Conservation (phyloP, 75 land plant genomes). For the Ceratopteris richardii region DNA sequence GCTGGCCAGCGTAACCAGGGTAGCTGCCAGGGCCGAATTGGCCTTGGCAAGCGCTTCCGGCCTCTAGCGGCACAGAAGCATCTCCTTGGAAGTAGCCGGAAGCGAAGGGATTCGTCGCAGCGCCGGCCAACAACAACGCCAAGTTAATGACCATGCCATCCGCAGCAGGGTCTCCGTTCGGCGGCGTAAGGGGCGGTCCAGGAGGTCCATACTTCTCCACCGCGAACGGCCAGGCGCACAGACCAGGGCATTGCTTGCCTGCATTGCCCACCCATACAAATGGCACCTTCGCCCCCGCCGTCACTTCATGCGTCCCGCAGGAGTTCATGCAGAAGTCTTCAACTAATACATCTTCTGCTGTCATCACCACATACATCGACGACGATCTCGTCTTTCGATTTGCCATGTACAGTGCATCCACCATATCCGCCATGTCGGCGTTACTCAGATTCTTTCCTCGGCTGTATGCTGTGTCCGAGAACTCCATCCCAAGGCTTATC, state of each 20-base stretch:
- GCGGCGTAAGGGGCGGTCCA: conserved; percentile 20
- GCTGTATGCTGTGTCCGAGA: background rate
- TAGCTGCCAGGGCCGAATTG: conserved; percentile 10
- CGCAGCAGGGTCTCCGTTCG: conserved; percentile 16
- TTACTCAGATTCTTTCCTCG: background rate
- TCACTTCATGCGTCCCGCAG: conserved; percentile 6
- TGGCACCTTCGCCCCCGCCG: background rate
- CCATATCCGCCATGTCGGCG: background rate
- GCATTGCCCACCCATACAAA: conserved; percentile 38
- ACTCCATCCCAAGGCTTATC: background rate
- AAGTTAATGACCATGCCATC: conserved; percentile 35
- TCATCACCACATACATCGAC: conserved; percentile 36
- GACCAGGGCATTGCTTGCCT: conserved; percentile 23
- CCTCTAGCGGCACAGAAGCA: conserved; percentile 7
- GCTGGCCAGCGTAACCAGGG: conserved; percentile 25
- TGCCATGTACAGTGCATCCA: too few species aligned
- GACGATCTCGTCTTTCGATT: too few species aligned
- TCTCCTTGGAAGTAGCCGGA: conserved; percentile 12
- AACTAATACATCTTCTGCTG: conserved; percentile 51
- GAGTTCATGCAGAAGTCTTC: conserved; percentile 20
- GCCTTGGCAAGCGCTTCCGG: conserved; percentile 24
- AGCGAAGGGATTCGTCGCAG: conserved; percentile 22
- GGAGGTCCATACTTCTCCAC: conserved; percentile 23
- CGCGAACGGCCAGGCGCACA: conserved; percentile 42
- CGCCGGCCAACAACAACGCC: conserved; percentile 16